A percentile compares a stretch with the other conserved stretches of the same genome.
phyloP scores from a whole-genome alignment of 2,329 filamentous ascomycete genomes.

The Fusarium brachygibbosum region DNA sequence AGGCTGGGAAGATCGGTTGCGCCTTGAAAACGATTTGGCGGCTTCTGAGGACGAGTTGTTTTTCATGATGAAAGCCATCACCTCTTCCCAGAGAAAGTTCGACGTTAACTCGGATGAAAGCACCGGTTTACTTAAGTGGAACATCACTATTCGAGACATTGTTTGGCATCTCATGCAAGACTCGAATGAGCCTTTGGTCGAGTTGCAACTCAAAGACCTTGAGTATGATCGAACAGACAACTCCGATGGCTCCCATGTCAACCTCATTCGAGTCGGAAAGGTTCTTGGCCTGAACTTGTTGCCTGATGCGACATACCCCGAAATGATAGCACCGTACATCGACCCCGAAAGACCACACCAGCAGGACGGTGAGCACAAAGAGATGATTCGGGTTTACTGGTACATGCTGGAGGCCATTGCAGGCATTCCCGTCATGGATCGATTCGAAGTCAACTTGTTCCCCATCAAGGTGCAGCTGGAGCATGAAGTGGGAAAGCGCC shows the following conservation, averaged over 20 bases:
- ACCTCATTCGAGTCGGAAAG: constrained; percentile 88
- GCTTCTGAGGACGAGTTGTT: constrained; percentile 97
- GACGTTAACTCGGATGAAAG: constrained; percentile 76
- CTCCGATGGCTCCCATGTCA: constrained; percentile 95
- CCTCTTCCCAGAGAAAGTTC: constrained; percentile 89
- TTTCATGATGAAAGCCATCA: constrained; percentile 99
- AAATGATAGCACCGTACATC: constrained; percentile 92
- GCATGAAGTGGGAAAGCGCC: constrained; percentile 88
- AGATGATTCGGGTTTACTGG: constrained; percentile 96
- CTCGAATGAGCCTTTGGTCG: constrained; percentile 86
- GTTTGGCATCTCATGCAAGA: constrained; percentile 97
- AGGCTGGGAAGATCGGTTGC: constrained; percentile 90
- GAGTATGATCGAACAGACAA: constrained; percentile 97
- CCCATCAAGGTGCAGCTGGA: constrained; percentile 95
- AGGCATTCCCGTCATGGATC: constrained; percentile 95
- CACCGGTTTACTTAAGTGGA: constrained; percentile 88
- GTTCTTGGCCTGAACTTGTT: constrained; percentile 92
- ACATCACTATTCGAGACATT: constrained; percentile 93
- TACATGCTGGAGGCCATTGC: constrained; percentile 98
- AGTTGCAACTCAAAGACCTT: constrained; percentile 91
- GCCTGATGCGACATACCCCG: constrained; percentile 90
- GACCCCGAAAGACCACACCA: constrained; percentile 71
- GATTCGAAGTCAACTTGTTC: constrained; percentile 94
- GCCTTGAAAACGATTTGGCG: constrained; percentile 90
- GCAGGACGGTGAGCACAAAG: constrained; percentile 66